phyloP scores from a whole-genome alignment of 352 stramenopile species.

The Pythium dissimile region DNA sequence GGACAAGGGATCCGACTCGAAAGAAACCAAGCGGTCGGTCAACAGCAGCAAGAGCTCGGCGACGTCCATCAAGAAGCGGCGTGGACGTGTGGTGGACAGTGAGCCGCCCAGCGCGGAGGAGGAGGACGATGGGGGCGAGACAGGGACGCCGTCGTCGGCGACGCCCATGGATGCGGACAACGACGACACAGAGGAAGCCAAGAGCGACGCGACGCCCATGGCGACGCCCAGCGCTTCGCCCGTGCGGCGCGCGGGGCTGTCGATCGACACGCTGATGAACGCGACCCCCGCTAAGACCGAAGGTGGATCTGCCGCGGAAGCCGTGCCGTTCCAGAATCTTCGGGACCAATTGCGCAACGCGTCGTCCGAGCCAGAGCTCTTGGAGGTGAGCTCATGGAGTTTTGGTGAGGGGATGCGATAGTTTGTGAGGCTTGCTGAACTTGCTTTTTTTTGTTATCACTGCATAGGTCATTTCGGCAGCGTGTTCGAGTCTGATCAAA shows the following conservation, averaged over 20 bases:
- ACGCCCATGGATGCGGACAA: conserved; percentile 20
- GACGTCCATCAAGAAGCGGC: conserved; percentile 11
- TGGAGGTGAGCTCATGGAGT: conserved; percentile 32
- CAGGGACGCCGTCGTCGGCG: conserved; percentile 5
- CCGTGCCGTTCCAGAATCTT: conserved; percentile 49
- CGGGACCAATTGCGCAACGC: conserved; percentile 37
- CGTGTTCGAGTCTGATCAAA: conserved; percentile 51
- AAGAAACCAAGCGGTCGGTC: neutral
- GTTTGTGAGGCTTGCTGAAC: too few species aligned
- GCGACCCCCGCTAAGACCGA: conserved; percentile 31
- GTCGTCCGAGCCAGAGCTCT: conserved; percentile 39
- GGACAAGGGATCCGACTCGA: conserved; percentile 30
- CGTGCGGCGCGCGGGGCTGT: conserved; percentile 27
- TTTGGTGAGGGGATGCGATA: too few species aligned
- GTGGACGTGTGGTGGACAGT: neutral
- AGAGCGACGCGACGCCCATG: conserved; percentile 23
- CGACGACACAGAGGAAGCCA: conserved; percentile 19
- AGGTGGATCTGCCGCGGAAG: neutral
- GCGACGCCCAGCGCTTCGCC: conserved; percentile 19
- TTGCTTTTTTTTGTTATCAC: neutral
- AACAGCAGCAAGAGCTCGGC: conserved; percentile 5
- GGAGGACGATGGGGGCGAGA: conserved; percentile 16
- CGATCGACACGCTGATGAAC: conserved; percentile 59
- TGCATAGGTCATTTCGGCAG: conserved; percentile 41
- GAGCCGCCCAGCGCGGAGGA: conserved; percentile 18